Base-by-base conservation (phyloP, 2,329 filamentous ascomycete genomes). In the Penicillium expansum region DNA sequence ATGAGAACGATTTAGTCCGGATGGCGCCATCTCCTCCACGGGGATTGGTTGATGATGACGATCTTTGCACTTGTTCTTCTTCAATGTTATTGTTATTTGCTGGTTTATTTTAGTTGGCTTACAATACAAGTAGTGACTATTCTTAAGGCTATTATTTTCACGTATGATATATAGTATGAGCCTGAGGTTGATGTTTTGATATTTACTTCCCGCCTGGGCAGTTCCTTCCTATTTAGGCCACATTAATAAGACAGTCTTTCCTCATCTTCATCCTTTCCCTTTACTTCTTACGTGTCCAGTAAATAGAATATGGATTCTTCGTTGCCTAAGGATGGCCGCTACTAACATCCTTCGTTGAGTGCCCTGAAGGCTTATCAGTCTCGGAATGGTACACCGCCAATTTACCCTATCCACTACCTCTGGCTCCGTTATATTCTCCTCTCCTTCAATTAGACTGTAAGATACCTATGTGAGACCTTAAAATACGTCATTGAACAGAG, bases 1-100 rank as follows among this genome's bases (percentile, higher is more conserved):
- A 67, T 69, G 65, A 67, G 62, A 64, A 64, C 48, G 62, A 64
- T 57, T 65, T 66, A 68, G 67, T 57, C 39, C 52, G 48, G 60
- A 70, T 69, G 61, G 59, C 67, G 67, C 65, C 60, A 70, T 70
- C 57, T 54, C 44, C 57, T 54, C 44, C 53, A 35, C 58, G 50
- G 56, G 39, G 62, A 62, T 60, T 60, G 62, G 59, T 56, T 58
- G 45, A 57, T 61, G 42, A 37, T 50, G 45, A 58, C 44, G 57
- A 62, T 60, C 52, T 55, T 63, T 50, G 35, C 35, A 10, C 22
- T 4, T 50, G 14, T 22, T 42, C 13, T 22, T 16, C 41, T 11
- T n/a, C 6, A 11, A n/a, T 30, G 13, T 18, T 30, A 16, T 30
- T 43, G 18, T 5, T 24, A 24, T 20, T 51, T 51, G 14, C 18